Percentiles rank a stretch among this genome's conserved stretches.
phyloP scores from a whole-genome alignment of 129 eudicot genomes.

The Cynara cardunculus region DNA sequence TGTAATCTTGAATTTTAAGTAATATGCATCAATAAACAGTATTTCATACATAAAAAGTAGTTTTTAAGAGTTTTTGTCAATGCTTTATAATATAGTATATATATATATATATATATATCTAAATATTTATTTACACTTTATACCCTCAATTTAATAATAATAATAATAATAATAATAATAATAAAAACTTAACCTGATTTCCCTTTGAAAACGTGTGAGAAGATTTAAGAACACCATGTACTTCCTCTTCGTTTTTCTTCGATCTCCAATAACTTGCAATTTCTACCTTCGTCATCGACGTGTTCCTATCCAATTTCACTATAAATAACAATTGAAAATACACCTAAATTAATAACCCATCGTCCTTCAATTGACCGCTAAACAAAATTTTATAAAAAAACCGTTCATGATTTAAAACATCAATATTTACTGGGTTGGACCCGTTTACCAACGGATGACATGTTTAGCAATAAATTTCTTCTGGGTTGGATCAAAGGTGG shows the following conservation, averaged over 20 bases:
- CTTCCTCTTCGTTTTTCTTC: slow-evolving; percentile 47
- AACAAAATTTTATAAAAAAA: no score
- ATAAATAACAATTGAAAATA: background rate
- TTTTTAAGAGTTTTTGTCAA: no score
- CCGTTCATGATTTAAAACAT: background rate
- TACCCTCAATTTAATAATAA: background rate
- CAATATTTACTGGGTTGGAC: no score
- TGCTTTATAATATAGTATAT: no score
- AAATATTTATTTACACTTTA: background rate
- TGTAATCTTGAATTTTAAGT: no score
- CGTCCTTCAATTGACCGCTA: background rate
- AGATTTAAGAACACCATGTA: slow-evolving; percentile 28
- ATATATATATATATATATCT: no score
- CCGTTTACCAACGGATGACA: no score
- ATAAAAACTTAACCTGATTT: slow-evolving; percentile 33
- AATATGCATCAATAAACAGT: no score
- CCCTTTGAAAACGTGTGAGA: slow-evolving; percentile 24
- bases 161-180: background rate
- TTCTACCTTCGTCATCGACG: slow-evolving; percentile 56
- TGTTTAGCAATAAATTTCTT: no score
- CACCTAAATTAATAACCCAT: background rate
- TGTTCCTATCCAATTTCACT: slow-evolving; percentile 51
- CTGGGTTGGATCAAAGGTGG: no score
- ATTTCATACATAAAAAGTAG: no score
- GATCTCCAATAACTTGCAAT: slow-evolving; percentile 64